phyloP scores from a whole-genome alignment of 2,329 filamentous ascomycete genomes.

The Aspergillus sp. region DNA sequence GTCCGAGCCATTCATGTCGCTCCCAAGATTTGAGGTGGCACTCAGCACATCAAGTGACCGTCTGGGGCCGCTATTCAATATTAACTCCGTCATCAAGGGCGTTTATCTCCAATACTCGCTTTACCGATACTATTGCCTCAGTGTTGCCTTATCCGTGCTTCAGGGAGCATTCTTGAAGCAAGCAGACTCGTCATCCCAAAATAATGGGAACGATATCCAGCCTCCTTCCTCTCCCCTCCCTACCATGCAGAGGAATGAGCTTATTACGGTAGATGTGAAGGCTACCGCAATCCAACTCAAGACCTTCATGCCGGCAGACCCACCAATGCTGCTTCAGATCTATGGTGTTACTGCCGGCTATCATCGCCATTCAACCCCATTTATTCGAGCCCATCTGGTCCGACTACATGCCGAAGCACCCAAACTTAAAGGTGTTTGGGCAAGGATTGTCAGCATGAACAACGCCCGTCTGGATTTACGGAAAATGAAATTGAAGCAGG shows the following conservation, averaged over 20 bases:
- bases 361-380: conserved; percentile 85
- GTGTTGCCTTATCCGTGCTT: conserved; percentile 76
- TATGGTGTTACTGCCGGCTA: conserved; percentile 79
- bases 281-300: conserved; percentile 83
- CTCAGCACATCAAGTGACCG: conserved; percentile 82
- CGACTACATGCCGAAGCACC: conserved; percentile 88
- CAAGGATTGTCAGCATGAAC: conserved; percentile 80
- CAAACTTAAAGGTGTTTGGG: conserved; percentile 80
- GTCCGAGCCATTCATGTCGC: conserved; percentile 76
- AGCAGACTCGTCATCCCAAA: conserved; percentile 9
- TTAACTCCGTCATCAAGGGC: conserved; percentile 78
- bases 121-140: conserved; percentile 86
- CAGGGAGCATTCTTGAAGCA: conserved; percentile 60
- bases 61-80: conserved; percentile 82
- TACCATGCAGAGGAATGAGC: conserved; percentile 52
- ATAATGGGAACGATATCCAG: conserved; percentile 16
- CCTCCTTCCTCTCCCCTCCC: conserved; percentile 28
- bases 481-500: conserved; percentile 69
- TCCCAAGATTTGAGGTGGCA: conserved; percentile 84
- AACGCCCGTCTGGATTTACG: conserved; percentile 76
- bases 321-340: conserved; percentile 86
- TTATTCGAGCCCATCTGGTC: conserved; percentile 71
- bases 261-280: conserved; percentile 80
- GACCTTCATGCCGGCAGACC: conserved; percentile 82
- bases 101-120: conserved; percentile 86